These are phyloP conservation scores for Tinospora cordifolia DNA, from an alignment of 164 flowering plant genomes.

Conservation along the genomic window DNA sequence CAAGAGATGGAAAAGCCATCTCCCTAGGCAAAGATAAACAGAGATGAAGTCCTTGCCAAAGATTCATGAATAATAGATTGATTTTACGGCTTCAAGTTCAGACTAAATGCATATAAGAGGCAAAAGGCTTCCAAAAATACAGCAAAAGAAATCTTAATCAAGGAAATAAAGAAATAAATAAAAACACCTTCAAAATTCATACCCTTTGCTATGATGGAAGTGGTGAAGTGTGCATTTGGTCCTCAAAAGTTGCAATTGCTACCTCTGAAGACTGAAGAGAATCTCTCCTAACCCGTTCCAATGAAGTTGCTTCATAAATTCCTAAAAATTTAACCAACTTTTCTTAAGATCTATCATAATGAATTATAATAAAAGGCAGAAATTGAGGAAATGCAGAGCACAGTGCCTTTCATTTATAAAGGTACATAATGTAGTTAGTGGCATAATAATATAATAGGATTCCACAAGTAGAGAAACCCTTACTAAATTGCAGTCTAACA, in stretches of 20 bases:
- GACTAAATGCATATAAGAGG: too few relatives aligned
- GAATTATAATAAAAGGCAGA: neutral
- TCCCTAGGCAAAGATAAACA: too few relatives aligned
- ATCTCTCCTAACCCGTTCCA: conserved; percentile 63
- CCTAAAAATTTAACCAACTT: conserved; percentile 29
- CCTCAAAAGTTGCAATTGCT: conserved; percentile 41
- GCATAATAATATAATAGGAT: neutral
- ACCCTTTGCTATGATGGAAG: conserved; percentile 48
- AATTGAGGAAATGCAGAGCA: neutral
- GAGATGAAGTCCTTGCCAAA: too few relatives aligned
- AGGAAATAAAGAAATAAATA: neutral
- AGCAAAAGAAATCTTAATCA: neutral
- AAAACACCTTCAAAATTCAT: conserved; percentile 13
- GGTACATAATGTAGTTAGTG: neutral
- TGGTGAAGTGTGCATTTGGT: conserved; percentile 41
- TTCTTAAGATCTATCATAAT: neutral
- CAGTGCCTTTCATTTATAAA: neutral
- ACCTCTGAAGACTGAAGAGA: conserved; percentile 34
- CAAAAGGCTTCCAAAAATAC: neutral
- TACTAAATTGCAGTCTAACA: neutral
- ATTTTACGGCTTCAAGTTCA: too few relatives aligned
- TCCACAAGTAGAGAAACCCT: neutral
- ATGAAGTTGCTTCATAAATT: conserved; percentile 77
- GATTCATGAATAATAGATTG: too few relatives aligned
- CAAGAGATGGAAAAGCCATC: too few relatives aligned